Evolutionary conservation across 495 filamentous ascomycete genomes (phyloP), one percentile per base, ranked within the genome.

Genomic region (Staphylotrichum tortipilum): DNA sequence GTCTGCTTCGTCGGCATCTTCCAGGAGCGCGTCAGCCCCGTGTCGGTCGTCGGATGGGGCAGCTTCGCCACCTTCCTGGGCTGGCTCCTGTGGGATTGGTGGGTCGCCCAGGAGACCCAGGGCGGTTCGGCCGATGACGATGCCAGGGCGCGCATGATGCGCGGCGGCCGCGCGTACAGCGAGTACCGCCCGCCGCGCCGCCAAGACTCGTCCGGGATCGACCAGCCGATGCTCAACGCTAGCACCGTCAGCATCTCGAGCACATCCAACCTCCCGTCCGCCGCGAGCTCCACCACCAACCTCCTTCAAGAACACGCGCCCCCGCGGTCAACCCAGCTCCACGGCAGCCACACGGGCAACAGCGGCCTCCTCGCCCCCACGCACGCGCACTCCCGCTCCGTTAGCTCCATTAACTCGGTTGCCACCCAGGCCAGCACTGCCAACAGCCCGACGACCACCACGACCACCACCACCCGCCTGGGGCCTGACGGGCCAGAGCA

Each of bases 1-100:
- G 92, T 89, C 53, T 94, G 86, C 66, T 98, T 98, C 59, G 81
- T 88, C 15, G 89, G 83, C 19, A 98, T 97, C 53, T 85, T 84
- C 56, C 84, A 89, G 51, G 81, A 91, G 52, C 76, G 86, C 26
- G 81, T 95, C 23, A 87, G 83, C 24, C 89, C 92, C 3, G 82
- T 94, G 15, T 82, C 88, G 0, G 82, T 98, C 11, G 90, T 94
- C 7, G 80, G 84, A 54, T 88, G 84, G 75, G 82, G 88, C 8
- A 94, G 83, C 56, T 74, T 85, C 42, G 83, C 83, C 11, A 95
- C 92, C 2, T 81, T 94, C 6, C 65, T 91, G 15, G 92, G 89
- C 10, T 98, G 91, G 92, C 69, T 84, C 22, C 58, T 95, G 3
- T 95, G 89, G 86, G 91, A 97, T 74, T 80, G 62, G 60, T 95